A percentile compares a stretch with the other conserved stretches of the same genome.
phyloP scores from a whole-genome alignment of 768 basidiomycete genomes.

The Lyophyllum shimeji region DNA sequence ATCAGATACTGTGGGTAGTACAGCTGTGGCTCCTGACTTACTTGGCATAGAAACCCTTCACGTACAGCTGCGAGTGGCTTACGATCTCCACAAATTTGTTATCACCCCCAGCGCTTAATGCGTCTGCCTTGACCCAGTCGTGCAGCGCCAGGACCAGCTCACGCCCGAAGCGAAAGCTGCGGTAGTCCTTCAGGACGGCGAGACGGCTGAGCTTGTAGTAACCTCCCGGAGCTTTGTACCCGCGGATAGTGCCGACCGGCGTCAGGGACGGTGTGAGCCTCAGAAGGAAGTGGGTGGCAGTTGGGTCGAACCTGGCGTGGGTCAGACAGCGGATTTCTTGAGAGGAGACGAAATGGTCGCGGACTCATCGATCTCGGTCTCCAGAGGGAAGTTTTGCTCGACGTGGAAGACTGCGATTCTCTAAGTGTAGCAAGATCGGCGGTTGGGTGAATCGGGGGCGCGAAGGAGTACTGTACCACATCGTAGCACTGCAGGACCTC shows the following conservation, averaged over 20 bases:
- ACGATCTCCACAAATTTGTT: slow-evolving; percentile 42
- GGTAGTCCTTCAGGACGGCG: slow-evolving; percentile 65
- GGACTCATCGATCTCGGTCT: slow-evolving; percentile 76
- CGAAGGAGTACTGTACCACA: slow-evolving; percentile 36
- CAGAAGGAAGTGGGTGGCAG: slow-evolving; percentile 70
- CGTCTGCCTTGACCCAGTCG: slow-evolving; percentile 53
- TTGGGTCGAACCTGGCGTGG: slow-evolving; percentile 54
- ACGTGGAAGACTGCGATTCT: slow-evolving; percentile 58
- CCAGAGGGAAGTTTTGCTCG: slow-evolving; percentile 73
- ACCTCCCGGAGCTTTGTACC: slow-evolving; percentile 33
- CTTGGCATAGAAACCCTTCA: slow-evolving; percentile 76
- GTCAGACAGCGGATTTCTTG: background rate
- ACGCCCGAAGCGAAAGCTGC: slow-evolving; percentile 62
- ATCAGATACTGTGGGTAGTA: slow-evolving; percentile 15
- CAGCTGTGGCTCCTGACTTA: slow-evolving; percentile 34
- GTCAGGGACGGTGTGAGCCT: slow-evolving; percentile 58
- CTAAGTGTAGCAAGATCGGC: slow-evolving; percentile 17
- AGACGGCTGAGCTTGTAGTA: slow-evolving; percentile 77
- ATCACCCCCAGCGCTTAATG: slow-evolving; percentile 21
- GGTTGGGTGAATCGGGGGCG: slow-evolving; percentile 2
- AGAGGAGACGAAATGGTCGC: slow-evolving; percentile 16
- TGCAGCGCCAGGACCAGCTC: slow-evolving; percentile 65
- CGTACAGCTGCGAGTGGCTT: slow-evolving; percentile 71
- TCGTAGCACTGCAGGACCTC: slow-evolving; percentile 68
- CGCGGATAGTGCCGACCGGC: slow-evolving; percentile 74